These are phyloP conservation scores for Cercophora newfieldiana DNA, from an alignment of 495 filamentous ascomycete species.

Conservation along the genomic window DNA sequence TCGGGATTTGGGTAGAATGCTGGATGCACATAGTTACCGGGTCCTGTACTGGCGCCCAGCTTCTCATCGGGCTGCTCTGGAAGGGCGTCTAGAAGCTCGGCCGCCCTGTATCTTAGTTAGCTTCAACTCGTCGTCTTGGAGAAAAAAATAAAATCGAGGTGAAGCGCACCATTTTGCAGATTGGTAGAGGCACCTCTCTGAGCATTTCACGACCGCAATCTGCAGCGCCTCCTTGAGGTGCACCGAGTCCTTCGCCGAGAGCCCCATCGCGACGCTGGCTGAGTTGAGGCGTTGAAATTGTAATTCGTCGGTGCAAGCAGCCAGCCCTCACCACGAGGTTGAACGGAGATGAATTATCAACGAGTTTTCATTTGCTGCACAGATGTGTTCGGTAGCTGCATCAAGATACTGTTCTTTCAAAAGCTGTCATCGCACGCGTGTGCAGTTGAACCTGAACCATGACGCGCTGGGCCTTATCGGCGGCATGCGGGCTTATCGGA, in stretches of 20 bases:
- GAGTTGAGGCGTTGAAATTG: neutral
- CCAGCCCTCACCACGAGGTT: neutral
- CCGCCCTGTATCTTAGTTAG: slow-evolving; percentile 63
- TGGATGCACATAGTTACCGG: slow-evolving; percentile 41
- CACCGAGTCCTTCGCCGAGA: slow-evolving; percentile 48
- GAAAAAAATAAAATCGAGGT: neutral
- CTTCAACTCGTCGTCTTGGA: neutral
- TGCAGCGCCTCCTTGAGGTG: slow-evolving; percentile 66
- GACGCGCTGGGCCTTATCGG: slow-evolving; percentile 4
- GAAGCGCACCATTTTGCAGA: slow-evolving; percentile 85
- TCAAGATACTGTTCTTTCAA: neutral
- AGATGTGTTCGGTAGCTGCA: neutral
- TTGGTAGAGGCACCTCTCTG: slow-evolving; percentile 93
- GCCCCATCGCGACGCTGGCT: slow-evolving; percentile 26
- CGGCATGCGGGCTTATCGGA: neutral
- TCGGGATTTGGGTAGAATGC: slow-evolving; percentile 53
- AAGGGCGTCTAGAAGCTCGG: slow-evolving; percentile 88
- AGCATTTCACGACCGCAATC: slow-evolving; percentile 83
- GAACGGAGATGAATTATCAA: neutral
- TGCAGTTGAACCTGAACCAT: neutral
- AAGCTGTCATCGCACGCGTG: neutral
- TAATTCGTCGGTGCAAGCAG: neutral
- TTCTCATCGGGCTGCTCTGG: slow-evolving; percentile 44
- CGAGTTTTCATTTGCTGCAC: neutral
- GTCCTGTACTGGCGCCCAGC: slow-evolving; percentile 39